Conservation (phyloP, 73 alveolate species). For the Paramecium bursaria region DNA sequence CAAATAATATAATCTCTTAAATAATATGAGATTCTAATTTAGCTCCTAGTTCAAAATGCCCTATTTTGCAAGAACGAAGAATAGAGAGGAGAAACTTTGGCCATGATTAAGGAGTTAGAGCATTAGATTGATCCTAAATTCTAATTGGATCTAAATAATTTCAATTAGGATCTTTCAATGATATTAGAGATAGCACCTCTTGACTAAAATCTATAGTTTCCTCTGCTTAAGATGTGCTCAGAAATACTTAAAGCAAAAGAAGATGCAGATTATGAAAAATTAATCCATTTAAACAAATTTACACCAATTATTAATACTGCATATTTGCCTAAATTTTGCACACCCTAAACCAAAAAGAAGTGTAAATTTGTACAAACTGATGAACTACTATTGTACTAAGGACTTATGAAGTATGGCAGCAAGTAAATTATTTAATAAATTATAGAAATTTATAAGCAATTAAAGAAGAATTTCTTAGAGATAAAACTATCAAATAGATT, state of each 20-base stretch:
- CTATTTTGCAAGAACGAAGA: constrained; percentile 24
- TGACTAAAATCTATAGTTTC: background rate
- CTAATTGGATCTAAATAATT: background rate
- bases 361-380: constrained; percentile 13
- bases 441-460: constrained; percentile 27
- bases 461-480: constrained; percentile 39
- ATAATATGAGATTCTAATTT: constrained; percentile 19
- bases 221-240: background rate
- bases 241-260: background rate
- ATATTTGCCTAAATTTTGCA: background rate
- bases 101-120: background rate
- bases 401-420: constrained; percentile 14
- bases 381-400: constrained; percentile 26
- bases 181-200: constrained; percentile 4
- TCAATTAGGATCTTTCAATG: background rate
- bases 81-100: background rate
- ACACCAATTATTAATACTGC: background rate
- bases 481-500: background rate
- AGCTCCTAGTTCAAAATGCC: constrained; percentile 24
- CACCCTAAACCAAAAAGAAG: background rate
- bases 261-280: constrained; percentile 2
- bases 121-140: background rate
- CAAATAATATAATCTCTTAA: background rate
- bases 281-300: background rate
- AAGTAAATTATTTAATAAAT: too few relatives aligned